Base-by-base conservation (phyloP, 257 asterid species). In the Solanum microdontum region DNA sequence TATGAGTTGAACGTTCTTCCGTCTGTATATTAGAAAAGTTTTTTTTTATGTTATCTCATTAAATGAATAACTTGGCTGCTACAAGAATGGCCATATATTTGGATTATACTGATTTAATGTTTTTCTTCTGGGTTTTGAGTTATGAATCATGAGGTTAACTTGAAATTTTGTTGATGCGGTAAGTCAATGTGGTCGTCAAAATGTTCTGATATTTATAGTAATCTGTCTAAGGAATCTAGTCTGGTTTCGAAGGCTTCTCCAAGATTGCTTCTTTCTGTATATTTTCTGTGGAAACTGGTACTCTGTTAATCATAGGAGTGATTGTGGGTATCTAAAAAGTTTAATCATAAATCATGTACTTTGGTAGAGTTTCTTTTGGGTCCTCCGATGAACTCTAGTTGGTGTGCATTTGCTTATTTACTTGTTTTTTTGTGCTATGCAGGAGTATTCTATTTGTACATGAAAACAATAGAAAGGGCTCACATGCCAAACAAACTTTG, bases 391-490 rank as follows among this genome's bases (percentile, higher is more conserved):
- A 58, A 58, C 68, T 37, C 55, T 36, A 75, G 32, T 11, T 23
- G 51, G 55, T 37, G 82, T 75, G 51, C 32, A 32, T 36, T 74
- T 34, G 23, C 72, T 55, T 21, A 33, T 58, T 43, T 13, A 33
- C 30, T 15, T 34, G 1, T 86, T 72, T 87, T 86, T 86, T 39
- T 87, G 40, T 86, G 74, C 84, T 89, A 39, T 93, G 86, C 92
- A 96, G 99, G 99, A 58, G 97, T 97, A 37, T 94, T 96, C 90
- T 97, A 94, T 91, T 88, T 97, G 88, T 97, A 97, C 92, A 95
- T 96, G 99, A 97, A 97, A 92, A 96, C 98, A 9, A 96, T 97
- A 88, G 99, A 97, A 84, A 97, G 99, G 92, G 98, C 99, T 6
- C 99, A 97, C 87, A 93, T 95, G 98, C 99, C 99, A 55, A 95